A percentile compares a stretch with the other conserved stretches of the same genome.
These are phyloP conservation scores for Cyclostephanos tholiformis DNA, from an alignment of 108 stramenopile genomes.

Conservation along the genomic window DNA sequence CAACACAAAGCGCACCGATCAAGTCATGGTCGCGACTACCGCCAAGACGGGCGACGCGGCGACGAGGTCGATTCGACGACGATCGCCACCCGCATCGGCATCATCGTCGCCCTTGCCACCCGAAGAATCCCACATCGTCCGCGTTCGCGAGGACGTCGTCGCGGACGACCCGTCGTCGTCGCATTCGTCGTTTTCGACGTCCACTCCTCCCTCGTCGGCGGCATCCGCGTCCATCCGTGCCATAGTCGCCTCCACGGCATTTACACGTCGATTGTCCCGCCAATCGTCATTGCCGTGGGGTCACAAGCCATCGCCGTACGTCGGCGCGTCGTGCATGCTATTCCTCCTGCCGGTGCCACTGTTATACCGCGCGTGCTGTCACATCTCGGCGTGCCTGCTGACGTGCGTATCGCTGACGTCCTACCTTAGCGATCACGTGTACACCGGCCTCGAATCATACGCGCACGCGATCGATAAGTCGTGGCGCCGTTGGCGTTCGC, in stretches of 20 bases:
- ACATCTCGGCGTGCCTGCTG: conserved; percentile 25
- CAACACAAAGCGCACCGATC: too few relatives aligned
- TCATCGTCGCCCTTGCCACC: not conserved
- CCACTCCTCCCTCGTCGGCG: conserved; percentile 7
- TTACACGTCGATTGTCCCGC: conserved; percentile 29
- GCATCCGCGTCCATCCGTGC: not conserved
- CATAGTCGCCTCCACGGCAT: conserved; percentile 22
- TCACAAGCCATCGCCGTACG: conserved; percentile 37
- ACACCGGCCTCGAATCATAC: conserved; percentile 48
- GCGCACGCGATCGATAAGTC: conserved; percentile 38
- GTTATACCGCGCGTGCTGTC: conserved; percentile 27
- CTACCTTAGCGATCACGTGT: conserved; percentile 50
- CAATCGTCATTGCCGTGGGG: conserved; percentile 51
- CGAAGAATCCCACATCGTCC: not conserved
- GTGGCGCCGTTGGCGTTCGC: conserved; percentile 50
- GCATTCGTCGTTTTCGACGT: not conserved
- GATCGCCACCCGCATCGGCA: not conserved
- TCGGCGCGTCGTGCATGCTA: conserved; percentile 45
- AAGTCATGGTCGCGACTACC: not conserved
- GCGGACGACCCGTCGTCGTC: too few relatives aligned
- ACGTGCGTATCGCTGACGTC: conserved; percentile 33
- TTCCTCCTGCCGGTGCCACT: conserved; percentile 46
- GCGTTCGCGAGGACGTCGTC: not conserved
- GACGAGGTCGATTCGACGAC: conserved; percentile 2
- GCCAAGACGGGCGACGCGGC: not conserved